Evolutionary conservation across 2,329 filamentous ascomycete species (phyloP), one percentile per base, ranked within the genome.

Genomic region (Calonectria montana): DNA sequence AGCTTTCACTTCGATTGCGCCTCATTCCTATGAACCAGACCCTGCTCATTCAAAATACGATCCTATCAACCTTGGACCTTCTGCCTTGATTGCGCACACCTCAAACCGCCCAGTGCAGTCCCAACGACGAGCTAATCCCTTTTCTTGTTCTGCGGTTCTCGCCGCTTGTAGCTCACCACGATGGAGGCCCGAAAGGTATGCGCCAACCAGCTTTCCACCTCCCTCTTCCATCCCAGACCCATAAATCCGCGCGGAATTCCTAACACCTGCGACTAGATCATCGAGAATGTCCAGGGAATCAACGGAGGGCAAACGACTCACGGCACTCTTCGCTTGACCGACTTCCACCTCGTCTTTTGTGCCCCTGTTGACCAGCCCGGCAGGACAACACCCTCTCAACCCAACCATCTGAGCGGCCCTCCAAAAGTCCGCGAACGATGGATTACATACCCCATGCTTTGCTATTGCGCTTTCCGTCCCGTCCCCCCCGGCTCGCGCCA

Each of bases 371-470:
- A 80, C 57, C 81, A 80, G 75, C 78, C 76, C 68, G 70, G 59
- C 43, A 72, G 59, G 64, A 67, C 80, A 18, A 37, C 77, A 25
- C n/a, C 64, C 12, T 47, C 62, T 25, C 47, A 65, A 15, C 63
- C 73, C 15, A 75, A 80, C 31, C 48, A 73, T 13, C 63, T 74
- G n/a, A 69, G 74, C 21, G 35, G 75, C 16, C 80, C 81, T 15
- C 81, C 82, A 5, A 84, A 81, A 73, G 78, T 79, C 63, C 84
- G 92, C 81, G 94, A 98, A 83, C 91, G 94, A 81, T 99, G 96
- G 94, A 94, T 98, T 67, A 96, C 97, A 18, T 99, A 96, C 83
- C 96, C 96, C 27, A 96, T 98, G 84, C 94, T 99, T 79, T 91
- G 91, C 47, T 91, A 92, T 79, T 98, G 96, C 84, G 91, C 90